Base-by-base conservation (phyloP, 2,329 filamentous ascomycete species). In the Aspergillus brunneoviolaceus region DNA sequence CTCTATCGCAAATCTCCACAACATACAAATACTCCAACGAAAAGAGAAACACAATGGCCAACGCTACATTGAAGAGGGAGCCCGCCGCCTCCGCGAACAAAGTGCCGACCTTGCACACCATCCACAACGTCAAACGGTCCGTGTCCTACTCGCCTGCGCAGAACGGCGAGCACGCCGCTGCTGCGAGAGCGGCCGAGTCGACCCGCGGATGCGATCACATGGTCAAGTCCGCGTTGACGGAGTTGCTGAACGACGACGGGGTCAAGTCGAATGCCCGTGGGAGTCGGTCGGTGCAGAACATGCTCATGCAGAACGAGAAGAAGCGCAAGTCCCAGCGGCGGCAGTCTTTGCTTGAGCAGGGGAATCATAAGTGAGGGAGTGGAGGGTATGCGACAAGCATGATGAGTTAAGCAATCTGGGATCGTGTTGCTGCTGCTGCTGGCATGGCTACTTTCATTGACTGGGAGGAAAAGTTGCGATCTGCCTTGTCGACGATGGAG, bases 241-340 rank as follows among this genome's bases (percentile, higher is more conserved):
- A 86, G 70, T 79, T 87, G 14, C 80, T 87, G 67, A 87, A 87
- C 74, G 86, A 83, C 72, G 81, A 84, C 25, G 75, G 80, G 42
- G 82, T 85, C 16, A 82, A 84, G 48, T 73, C 71, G 50, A 82
- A 86, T 61, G 73, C 75, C 29, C 75, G 78, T 1, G 82, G 85
- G 69, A 82, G 85, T 51, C 84, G 80, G 61, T 87, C 83, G 81
- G 82, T 87, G 35, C 85, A 87, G 71, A 79, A 81, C 21, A 77
- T 84, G 14, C 75, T 87, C 27, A 82, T 87, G 81, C 83, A 86
- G 66, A 85, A 84, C 21, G 84, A 87, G 68, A 82, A 82, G 67
- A 84, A 87, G 66, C 73, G 87, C 58, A 60, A 62, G 27, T 55
- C 55, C 42, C 35, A 64, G 29, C 51, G 65, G 31, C 59, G 65